A percentile compares a stretch with the other conserved stretches of the same genome.
Evolutionary conservation across 2,329 filamentous ascomycete species (phyloP).

Genomic region (Chaetomiaceae sp.): DNA sequence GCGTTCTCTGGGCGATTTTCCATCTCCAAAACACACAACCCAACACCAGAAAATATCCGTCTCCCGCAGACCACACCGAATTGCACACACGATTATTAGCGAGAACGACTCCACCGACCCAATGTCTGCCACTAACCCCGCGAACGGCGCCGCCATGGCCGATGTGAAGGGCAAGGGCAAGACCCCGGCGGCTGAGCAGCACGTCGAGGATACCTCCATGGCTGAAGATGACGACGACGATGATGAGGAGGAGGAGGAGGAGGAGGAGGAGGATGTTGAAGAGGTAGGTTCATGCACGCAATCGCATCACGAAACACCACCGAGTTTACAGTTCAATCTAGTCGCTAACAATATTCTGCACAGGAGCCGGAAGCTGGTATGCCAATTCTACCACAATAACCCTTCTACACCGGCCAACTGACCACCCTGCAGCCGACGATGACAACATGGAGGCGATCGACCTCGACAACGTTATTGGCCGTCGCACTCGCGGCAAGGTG

Average conservation of each 20-base stretch:
- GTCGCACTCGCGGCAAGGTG: slow-evolving; percentile 83
- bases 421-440: slow-evolving; percentile 57
- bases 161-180: slow-evolving; percentile 81
- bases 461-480: slow-evolving; percentile 79
- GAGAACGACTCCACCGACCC: slow-evolving; percentile 46
- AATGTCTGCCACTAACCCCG: slow-evolving; percentile 37
- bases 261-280: too few relatives aligned
- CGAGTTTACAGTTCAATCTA: neutral
- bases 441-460: slow-evolving; percentile 90
- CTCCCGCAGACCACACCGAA: slow-evolving; percentile 16
- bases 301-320: neutral
- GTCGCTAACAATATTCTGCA: slow-evolving; percentile 23
- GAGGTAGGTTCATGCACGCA: slow-evolving; percentile 28
- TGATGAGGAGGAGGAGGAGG: slow-evolving; percentile 61
- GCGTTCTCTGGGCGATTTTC: neutral
- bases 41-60: neutral
- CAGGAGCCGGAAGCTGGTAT: slow-evolving; percentile 33
- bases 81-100: slow-evolving; percentile 40
- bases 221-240: slow-evolving; percentile 70
- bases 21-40: neutral
- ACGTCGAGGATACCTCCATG: slow-evolving; percentile 59
- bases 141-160: slow-evolving; percentile 29
- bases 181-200: slow-evolving; percentile 51
- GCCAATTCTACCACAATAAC: slow-evolving; percentile 9
- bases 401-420: slow-evolving; percentile 21